Percentiles rank a stretch among this genome's conserved stretches.
Conservation (phyloP, 805 yeast species). For the Blastobotrys terrestris region DNA sequence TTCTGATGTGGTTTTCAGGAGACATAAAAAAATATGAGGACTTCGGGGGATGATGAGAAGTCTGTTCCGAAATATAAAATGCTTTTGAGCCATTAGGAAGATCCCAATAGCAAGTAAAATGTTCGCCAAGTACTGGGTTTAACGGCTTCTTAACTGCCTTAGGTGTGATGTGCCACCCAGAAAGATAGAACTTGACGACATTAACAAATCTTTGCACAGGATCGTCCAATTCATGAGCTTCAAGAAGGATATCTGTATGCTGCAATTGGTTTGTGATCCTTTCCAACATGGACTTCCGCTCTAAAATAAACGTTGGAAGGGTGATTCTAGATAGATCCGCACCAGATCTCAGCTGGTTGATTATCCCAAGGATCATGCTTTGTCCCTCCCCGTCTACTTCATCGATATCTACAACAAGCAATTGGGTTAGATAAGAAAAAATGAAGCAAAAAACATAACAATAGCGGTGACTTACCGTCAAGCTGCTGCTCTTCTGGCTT, state of each 20-base stretch:
- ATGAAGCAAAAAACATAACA: neutral
- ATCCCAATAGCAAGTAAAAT: constrained; percentile 90
- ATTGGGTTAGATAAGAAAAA: neutral
- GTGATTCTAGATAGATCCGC: constrained; percentile 86
- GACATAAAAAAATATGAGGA: constrained; percentile 85
- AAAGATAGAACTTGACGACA: constrained; percentile 82
- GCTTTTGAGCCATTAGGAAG: constrained; percentile 63
- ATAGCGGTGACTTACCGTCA: neutral
- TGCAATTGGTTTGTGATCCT: constrained; percentile 84
- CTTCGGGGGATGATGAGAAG: constrained; percentile 98
- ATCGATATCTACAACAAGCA: constrained; percentile 56
- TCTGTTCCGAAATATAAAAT: constrained; percentile 86
- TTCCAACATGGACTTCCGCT: constrained; percentile 93
- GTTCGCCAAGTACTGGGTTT: constrained; percentile 91
- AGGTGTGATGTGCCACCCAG: constrained; percentile 98
- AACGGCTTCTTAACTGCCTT: constrained; percentile 97
- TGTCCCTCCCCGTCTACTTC: constrained; percentile 90
- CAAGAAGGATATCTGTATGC: constrained; percentile 62
- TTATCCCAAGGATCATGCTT: constrained; percentile 77
- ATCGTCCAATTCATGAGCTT: constrained; percentile 57
- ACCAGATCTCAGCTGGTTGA: constrained; percentile 88
- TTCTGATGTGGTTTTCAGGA: constrained; percentile 74
- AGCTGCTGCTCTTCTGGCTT: neutral
- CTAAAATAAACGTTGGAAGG: constrained; percentile 89
- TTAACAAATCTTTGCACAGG: constrained; percentile 63